A percentile compares a stretch with the other conserved stretches of the same genome.
Evolutionary conservation across 345 rosid species (phyloP).

Genomic region (Populus alba): DNA sequence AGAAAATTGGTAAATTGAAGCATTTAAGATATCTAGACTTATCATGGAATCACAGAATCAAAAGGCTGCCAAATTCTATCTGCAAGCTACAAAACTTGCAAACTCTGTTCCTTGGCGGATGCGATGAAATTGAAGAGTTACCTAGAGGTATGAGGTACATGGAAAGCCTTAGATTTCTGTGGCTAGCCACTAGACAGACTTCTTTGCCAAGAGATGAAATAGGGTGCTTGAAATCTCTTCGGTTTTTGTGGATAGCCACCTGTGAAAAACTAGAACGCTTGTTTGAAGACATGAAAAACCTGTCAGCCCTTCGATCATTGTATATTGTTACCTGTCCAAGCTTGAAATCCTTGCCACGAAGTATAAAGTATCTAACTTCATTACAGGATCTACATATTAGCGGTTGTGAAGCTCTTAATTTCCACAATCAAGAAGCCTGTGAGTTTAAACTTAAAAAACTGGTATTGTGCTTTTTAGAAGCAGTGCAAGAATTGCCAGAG

Average conservation of each 20-base stretch:
- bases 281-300: conserved; percentile 11
- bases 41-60: conserved; percentile 5
- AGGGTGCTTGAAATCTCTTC: conserved; percentile 25
- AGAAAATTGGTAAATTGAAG: conserved; percentile 18
- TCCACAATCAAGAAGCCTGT: neutral
- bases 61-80: conserved; percentile 25
- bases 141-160: conserved; percentile 18
- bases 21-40: conserved; percentile 34
- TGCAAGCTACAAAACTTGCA: conserved; percentile 28
- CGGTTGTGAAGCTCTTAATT: conserved; percentile 12
- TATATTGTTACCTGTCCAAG: conserved; percentile 7
- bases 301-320: conserved; percentile 17
- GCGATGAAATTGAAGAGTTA: conserved; percentile 21
- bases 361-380: conserved; percentile 6
- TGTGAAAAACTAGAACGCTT: conserved; percentile 18
- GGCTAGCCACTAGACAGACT: conserved; percentile 21
- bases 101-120: conserved; percentile 6
- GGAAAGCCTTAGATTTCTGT: conserved; percentile 21
- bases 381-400: conserved; percentile 14
- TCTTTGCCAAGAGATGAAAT: conserved; percentile 15
- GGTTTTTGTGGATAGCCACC: neutral
- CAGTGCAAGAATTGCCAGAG: neutral
- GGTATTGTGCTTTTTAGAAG: neutral
- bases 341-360: conserved; percentile 8
- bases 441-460: neutral